Conservation (phyloP, 805 yeast species). For the Candida ortonii region DNA sequence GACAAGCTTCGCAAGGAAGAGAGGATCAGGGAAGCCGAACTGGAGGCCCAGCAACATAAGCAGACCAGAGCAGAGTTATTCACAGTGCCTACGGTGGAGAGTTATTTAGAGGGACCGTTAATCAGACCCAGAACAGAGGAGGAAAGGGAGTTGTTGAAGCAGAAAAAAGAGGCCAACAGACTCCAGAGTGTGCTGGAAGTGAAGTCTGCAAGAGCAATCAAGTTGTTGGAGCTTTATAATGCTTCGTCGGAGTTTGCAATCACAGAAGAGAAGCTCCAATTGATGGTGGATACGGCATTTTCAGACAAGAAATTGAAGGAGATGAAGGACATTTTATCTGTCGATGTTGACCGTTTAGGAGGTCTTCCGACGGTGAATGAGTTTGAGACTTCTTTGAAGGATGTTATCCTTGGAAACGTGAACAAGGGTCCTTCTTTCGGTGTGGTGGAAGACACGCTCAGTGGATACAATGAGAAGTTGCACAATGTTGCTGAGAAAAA, state of each 20-base stretch:
- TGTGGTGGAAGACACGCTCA: slow-evolving; percentile 30
- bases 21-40: slow-evolving; percentile 24
- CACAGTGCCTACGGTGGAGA: slow-evolving; percentile 79
- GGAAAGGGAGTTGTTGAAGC: slow-evolving; percentile 53
- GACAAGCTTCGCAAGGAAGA: slow-evolving; percentile 24
- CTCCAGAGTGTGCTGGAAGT: slow-evolving; percentile 49
- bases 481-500: slow-evolving; percentile 24
- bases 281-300: slow-evolving; percentile 57
- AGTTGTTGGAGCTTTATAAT: slow-evolving; percentile 69
- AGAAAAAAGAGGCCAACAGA: slow-evolving; percentile 69
- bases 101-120: slow-evolving; percentile 62
- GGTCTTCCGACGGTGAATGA: slow-evolving; percentile 20
- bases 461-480: slow-evolving; percentile 27
- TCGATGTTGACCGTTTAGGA: slow-evolving; percentile 22
- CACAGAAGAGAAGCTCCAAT: slow-evolving; percentile 62
- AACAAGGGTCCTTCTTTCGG: slow-evolving; percentile 33
- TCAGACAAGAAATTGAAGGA: slow-evolving; percentile 34
- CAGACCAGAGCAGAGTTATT: slow-evolving; percentile 52
- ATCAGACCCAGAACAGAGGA: slow-evolving; percentile 71
- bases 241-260: slow-evolving; percentile 66
- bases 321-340: slow-evolving; percentile 16
- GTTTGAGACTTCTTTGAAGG: slow-evolving; percentile 28
- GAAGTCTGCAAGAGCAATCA: slow-evolving; percentile 51
- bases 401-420: slow-evolving; percentile 30
- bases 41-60: slow-evolving; percentile 39